Evolutionary conservation across 129 eudicot species (phyloP), one percentile per base, ranked within the genome.

Genomic region (Lonicera japonica): DNA sequence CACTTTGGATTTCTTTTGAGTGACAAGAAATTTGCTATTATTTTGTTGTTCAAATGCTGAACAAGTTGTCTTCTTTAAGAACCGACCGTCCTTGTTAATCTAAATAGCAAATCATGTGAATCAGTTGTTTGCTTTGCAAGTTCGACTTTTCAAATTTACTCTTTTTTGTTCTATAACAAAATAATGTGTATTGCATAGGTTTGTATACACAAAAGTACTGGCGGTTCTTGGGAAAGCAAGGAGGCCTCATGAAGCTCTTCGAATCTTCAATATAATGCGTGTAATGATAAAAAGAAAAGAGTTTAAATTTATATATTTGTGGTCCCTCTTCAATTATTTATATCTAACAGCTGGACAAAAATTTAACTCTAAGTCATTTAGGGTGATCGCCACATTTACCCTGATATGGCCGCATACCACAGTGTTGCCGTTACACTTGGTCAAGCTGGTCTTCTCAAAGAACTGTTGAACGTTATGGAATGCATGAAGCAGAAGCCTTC

Each of bases 331-430:
- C 54, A 21, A 63, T 63, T 41, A 41, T 58, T 59, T 54, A 14
- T 29, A 25, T 16, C 0, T 13, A 25, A 24, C 21, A 46, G 20
- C 50, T 34, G 55, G 56, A 72, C 21, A 29, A 69, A 29, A 65
- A 25, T 58, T 58, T 71, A 25, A 61, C 51, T 69, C 38, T 55
- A 61, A 70, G 53, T 55, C 58, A 67, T 76, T 61, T 79, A 92
- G 98, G 88, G 81, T 9, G 96, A 92, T 69, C 70, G 64, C 83
- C 78, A 87, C 65, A 75, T 85, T 40, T 92, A 92, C 70, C 98
- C 98, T 61, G 98, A 92, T 79, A 85, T 92, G 91, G 86, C 98
- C n/a, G 98, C 98, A 38, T 92, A 85, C 75, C 98, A 82, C 68
- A 79, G 95, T 72, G 67, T 87, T 48, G 88, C 95, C 40, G 88